These are phyloP conservation scores for Jamesozyma piceae DNA, from an alignment of 805 yeast species.

Conservation along the genomic window DNA sequence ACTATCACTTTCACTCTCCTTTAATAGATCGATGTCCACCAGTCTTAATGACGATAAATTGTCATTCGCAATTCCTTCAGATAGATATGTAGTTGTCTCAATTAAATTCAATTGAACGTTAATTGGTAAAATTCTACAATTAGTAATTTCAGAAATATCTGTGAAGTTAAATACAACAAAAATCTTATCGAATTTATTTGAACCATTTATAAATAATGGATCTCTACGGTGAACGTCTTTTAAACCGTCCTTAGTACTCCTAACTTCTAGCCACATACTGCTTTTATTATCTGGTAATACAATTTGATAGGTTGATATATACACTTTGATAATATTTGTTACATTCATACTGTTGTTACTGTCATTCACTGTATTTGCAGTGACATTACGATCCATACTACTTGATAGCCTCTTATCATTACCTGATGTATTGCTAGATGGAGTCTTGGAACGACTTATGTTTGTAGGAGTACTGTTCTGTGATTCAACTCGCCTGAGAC, in stretches of 20 bases:
- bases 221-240: constrained; percentile 18
- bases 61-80: constrained; percentile 25
- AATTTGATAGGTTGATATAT: constrained; percentile 14
- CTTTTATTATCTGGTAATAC: constrained; percentile 15
- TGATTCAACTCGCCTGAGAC: not conserved
- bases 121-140: constrained; percentile 9
- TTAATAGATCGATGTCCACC: constrained; percentile 10
- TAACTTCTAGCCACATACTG: constrained; percentile 20
- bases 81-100: constrained; percentile 23
- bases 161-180: constrained; percentile 9
- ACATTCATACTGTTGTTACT: not conserved
- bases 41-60: constrained; percentile 23
- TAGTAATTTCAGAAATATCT: constrained; percentile 6
- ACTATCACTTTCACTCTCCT: not conserved
- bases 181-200: constrained; percentile 20
- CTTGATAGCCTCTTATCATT: not conserved
- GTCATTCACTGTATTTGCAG: not conserved
- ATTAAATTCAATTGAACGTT: constrained; percentile 21
- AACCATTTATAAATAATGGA: constrained; percentile 17
- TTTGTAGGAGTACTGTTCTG: not conserved
- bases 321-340: constrained; percentile 1
- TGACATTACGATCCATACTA: not conserved
- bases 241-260: constrained; percentile 13
- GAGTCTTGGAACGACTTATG: not conserved
- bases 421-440: not conserved